phyloP scores from a whole-genome alignment of 371 early-diverging fungal species.

The Mortierella sp. region DNA sequence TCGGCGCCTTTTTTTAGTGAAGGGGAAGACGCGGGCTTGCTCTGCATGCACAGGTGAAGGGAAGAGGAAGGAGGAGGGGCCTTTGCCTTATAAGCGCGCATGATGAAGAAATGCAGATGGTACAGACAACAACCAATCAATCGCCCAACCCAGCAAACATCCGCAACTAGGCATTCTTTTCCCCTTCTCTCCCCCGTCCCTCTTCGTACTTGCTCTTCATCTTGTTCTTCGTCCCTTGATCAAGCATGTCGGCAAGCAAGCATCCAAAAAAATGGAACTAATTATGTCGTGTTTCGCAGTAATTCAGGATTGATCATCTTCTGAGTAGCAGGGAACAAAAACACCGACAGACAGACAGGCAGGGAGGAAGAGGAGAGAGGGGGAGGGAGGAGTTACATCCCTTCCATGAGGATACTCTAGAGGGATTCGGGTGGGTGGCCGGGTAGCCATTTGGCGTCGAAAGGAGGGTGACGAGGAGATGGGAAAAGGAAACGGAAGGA shows the following conservation, averaged over 20 bases:
- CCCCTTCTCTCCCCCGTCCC: no score
- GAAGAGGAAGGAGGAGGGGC: not conserved
- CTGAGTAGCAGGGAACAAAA: not conserved
- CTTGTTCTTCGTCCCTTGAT: not conserved
- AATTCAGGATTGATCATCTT: not conserved
- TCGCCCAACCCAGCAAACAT: not conserved
- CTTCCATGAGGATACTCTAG: not conserved
- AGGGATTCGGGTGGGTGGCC: not conserved
- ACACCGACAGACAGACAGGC: not conserved
- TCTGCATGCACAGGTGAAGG: not conserved
- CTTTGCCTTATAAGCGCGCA: no score
- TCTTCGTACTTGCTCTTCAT: not conserved
- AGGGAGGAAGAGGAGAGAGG: not conserved
- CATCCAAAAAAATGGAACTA: not conserved
- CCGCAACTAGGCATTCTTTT: not conserved
- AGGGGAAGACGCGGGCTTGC: no score
- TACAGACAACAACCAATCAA: no score
- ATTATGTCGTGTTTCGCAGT: constrained; percentile 1
- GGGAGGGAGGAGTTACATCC: not conserved
- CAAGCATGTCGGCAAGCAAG: not conserved
- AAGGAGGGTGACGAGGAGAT: not conserved
- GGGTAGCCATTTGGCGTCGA: no score
- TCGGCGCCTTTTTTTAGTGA: not conserved
- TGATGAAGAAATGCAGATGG: no score
- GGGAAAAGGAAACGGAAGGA: no score